Evolutionary conservation across 31 red algal species (phyloP), one percentile per base, ranked within the genome.

Genomic region (Endocladia muricata): DNA sequence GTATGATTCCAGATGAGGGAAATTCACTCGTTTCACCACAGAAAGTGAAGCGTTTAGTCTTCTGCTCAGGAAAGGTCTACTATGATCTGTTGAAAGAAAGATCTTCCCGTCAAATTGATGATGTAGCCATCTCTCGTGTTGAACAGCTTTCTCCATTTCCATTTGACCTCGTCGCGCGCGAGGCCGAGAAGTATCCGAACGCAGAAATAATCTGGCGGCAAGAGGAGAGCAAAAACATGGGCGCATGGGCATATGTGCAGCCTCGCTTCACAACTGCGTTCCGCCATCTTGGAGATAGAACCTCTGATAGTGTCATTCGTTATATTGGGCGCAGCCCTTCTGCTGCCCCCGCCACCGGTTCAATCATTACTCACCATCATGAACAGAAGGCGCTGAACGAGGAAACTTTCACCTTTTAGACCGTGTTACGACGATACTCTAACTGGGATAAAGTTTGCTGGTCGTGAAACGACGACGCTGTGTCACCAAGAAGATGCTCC

Each of bases 201-300:
- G 93, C 93, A 13, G 78, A 99, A 33, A 43, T 96, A 36, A 60
- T 96, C 9, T 99, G 97, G 97, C 56, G 71, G 31, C 97, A 99
- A 68, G 93, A 99, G 73, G 97, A 99, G 61, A 85, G 79, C 29
- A 99, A 99, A 77, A 99, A 99, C 55, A 95, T 95, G 93, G 97
- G 97, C 4, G 90, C 93, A 9, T 99, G 93, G 93, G 85, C 85
- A 28, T 99, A 96, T 66, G 85, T 94, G 37, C 85, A 94, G 63
- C 97, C 97, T 41, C 84, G 93, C n/a, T 80, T 99, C 61, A 71
- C 82, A 42, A 99, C 96, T 2, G 91, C 96, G 7, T 43, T 95
- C 39, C 77, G 85, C 17, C 38, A 68, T 38, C 43, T 88, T 37
- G 58, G 77, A 29, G 67, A 93, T 34, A 80, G 78, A 15, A 43